These are phyloP conservation scores for Friedmanniomyces endolithicus DNA, from an alignment of 495 filamentous ascomycete species.

Conservation along the genomic window DNA sequence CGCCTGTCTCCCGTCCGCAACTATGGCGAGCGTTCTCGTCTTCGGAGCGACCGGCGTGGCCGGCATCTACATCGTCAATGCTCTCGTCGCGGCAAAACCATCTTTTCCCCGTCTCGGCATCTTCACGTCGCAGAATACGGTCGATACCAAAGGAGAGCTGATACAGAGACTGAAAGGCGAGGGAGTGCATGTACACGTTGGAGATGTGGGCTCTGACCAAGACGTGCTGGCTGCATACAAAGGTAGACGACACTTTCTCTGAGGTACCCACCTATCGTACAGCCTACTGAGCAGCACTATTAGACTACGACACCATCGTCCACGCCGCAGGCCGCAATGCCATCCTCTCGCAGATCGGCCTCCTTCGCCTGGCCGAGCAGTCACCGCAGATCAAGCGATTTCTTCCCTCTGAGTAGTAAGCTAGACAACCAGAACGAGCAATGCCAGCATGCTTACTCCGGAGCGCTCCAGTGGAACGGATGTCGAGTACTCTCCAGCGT, in stretches of 20 bases:
- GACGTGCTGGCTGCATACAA: background rate
- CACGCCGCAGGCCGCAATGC: slow-evolving; percentile 49
- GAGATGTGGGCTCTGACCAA: background rate
- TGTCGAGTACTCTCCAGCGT: slow-evolving; percentile 49
- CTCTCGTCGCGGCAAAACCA: slow-evolving; percentile 42
- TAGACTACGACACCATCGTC: slow-evolving; percentile 51
- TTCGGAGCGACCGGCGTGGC: slow-evolving; percentile 59
- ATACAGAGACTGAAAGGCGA: slow-evolving; percentile 35
- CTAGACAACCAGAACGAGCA: no score
- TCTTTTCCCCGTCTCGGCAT: slow-evolving; percentile 43
- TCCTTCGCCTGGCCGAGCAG: slow-evolving; percentile 46
- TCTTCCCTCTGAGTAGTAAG: slow-evolving; percentile 50
- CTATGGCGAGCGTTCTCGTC: slow-evolving; percentile 41
- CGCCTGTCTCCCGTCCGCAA: background rate
- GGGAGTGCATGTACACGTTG: background rate
- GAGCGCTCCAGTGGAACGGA: slow-evolving; percentile 41
- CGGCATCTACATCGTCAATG: slow-evolving; percentile 48
- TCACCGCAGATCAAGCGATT: slow-evolving; percentile 48
- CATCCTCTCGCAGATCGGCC: slow-evolving; percentile 44
- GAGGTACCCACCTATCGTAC: slow-evolving; percentile 27
- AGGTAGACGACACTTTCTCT: slow-evolving; percentile 23
- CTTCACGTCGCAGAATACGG: slow-evolving; percentile 48
- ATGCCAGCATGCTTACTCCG: no score
- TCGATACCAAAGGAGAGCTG: slow-evolving; percentile 29
- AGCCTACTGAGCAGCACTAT: background rate